Percentiles rank a stretch among this genome's conserved stretches.
Conservation (phyloP, 2,329 filamentous ascomycete species). For the Ceratocystiopsis minuta region DNA sequence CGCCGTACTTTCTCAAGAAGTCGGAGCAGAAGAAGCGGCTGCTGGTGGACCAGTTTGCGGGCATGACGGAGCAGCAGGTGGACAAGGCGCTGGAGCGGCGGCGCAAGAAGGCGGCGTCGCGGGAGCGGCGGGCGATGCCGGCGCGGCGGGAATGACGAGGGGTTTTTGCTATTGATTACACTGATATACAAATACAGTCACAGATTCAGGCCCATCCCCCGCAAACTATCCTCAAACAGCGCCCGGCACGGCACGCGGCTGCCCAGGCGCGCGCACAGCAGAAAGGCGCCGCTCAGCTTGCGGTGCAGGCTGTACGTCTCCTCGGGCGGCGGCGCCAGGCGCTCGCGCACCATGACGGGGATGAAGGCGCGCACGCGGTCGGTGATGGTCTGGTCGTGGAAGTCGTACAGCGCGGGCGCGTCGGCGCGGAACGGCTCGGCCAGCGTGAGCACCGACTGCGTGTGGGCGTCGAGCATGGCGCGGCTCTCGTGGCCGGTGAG, state of each 20-base stretch:
- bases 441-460: slow-evolving; percentile 72
- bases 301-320: slow-evolving; percentile 93
- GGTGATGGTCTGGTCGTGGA: slow-evolving; percentile 86
- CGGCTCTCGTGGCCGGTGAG: slow-evolving; percentile 77
- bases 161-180: not conserved
- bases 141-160: slow-evolving; percentile 22
- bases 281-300: slow-evolving; percentile 86
- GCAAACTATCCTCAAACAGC: slow-evolving; percentile 49
- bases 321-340: slow-evolving; percentile 79
- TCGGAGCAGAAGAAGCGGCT: slow-evolving; percentile 78
- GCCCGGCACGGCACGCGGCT: slow-evolving; percentile 67
- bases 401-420: slow-evolving; percentile 77
- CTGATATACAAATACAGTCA: not conserved
- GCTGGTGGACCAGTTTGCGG: slow-evolving; percentile 59
- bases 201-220: slow-evolving; percentile 14
- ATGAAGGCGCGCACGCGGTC: slow-evolving; percentile 78
- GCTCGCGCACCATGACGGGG: slow-evolving; percentile 80
- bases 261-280: slow-evolving; percentile 73
- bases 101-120: slow-evolving; percentile 73
- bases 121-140: slow-evolving; percentile 67
- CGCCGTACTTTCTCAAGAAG: slow-evolving; percentile 84
- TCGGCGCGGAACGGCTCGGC: slow-evolving; percentile 72
- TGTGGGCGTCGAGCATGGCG: slow-evolving; percentile 77
- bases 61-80: slow-evolving; percentile 71
- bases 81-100: slow-evolving; percentile 72